A percentile compares a stretch with the other conserved stretches of the same genome.
phyloP scores from a whole-genome alignment of 2,329 filamentous ascomycete genomes.

The Xylogone sp. region DNA sequence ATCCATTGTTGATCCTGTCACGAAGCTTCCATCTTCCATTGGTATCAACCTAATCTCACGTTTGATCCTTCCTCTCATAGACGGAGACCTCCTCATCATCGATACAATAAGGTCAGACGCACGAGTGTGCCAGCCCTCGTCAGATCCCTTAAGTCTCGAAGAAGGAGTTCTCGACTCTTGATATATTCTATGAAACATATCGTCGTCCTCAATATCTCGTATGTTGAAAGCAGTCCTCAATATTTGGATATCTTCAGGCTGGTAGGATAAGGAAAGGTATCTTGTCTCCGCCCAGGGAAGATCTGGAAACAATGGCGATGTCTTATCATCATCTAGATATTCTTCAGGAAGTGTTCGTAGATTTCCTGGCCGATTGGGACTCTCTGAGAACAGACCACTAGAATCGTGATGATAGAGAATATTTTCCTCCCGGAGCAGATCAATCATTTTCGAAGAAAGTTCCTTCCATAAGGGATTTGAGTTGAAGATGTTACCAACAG shows the following conservation, averaged over 20 bases:
- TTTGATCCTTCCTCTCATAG: constrained; percentile 1
- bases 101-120: constrained; percentile 8
- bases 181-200: constrained; percentile 9
- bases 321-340: constrained; percentile 1
- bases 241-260: constrained; percentile 4
- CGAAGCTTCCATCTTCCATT: constrained; percentile 9
- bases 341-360: constrained; percentile 4
- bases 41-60: constrained; percentile 4
- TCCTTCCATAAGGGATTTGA: constrained; percentile 4
- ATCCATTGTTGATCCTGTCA: neutral
- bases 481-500: constrained; percentile 1
- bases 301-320: constrained; percentile 9
- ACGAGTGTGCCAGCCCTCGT: constrained; percentile 7
- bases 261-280: constrained; percentile 9
- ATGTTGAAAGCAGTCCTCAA: constrained; percentile 1
- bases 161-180: constrained; percentile 5
- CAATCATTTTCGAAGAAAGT: constrained; percentile 2
- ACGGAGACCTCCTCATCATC: constrained; percentile 3
- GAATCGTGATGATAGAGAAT: constrained; percentile 8
- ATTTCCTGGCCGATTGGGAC: neutral
- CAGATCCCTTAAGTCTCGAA: constrained; percentile 6
- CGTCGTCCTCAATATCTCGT: constrained; percentile 7
- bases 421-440: neutral
- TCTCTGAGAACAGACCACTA: no score
- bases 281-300: constrained; percentile 4